Conservation (phyloP, 257 asterid species). For the Solanum habrochaites region DNA sequence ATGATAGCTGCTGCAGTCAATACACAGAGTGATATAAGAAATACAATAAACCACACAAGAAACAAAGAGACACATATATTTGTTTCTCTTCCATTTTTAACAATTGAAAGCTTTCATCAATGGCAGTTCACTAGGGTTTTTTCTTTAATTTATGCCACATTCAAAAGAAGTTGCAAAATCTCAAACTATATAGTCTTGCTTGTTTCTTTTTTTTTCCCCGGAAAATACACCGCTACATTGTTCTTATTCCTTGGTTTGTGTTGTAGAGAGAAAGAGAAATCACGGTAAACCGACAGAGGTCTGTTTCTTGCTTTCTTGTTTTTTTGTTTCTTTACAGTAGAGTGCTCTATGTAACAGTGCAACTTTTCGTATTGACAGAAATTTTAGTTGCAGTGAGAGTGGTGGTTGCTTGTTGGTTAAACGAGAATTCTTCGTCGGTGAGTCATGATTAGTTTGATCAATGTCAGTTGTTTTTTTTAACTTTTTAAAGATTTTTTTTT, state of each 20-base stretch:
- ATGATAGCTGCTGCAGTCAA: not conserved
- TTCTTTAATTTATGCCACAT: not conserved
- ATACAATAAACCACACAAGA: constrained; percentile 6
- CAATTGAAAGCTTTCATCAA: not conserved
- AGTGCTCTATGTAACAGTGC: not conserved
- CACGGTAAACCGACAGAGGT: not conserved
- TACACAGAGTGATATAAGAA: not conserved
- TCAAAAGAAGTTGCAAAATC: not conserved
- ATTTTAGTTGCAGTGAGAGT: not conserved
- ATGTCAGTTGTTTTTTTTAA: not conserved
- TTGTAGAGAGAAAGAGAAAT: not conserved
- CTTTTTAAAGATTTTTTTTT: not conserved
- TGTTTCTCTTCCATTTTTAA: constrained; percentile 8
- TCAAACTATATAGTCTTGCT: not conserved
- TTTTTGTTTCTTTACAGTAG: not conserved
- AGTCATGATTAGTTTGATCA: not conserved
- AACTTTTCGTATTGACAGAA: not conserved
- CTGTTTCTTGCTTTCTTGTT: not conserved
- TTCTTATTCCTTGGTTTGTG: not conserved
- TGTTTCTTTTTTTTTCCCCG: not conserved
- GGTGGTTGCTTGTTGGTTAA: not conserved
- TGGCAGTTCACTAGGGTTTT: not conserved
- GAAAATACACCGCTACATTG: not conserved
- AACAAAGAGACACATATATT: not conserved
- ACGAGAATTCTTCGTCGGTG: not conserved